Base-by-base conservation (phyloP, 2,329 filamentous ascomycete genomes). In the Thermomyces lanuginosus region DNA sequence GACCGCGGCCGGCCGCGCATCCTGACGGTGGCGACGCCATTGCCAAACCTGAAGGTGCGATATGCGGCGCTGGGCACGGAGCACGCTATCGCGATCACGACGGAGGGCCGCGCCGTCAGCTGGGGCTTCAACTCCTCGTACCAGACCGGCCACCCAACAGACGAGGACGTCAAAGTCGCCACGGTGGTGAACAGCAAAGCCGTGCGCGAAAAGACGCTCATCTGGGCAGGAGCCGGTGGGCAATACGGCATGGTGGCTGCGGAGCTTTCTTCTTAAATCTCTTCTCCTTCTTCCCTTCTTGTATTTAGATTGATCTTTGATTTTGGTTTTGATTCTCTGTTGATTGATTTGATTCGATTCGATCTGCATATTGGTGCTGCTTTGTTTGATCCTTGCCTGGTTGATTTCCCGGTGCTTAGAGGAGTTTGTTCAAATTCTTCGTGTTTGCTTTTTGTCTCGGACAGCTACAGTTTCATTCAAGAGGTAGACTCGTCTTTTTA, bases 171-270 rank as follows among this genome's bases (percentile, higher is more conserved):
- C 16, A 66, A 76, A 39, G 63, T 69, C 13, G 81, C 84, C 0
- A 89, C 77, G 0, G 44, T 75, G 25, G 79, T 93, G 30, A 78
- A 91, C 44, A 92, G 92, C 58, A 78, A 74, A 8, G 83, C 82
- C 21, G 69, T 89, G 15, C 66, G 72, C 16, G 79, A 70, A 21
- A 74, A 76, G 55, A 72, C 74, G 50, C 63, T 93, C 22, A 64
- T 72, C 17, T 81, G 66, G 54, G 79, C 78, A n/a, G 80, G 79
- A 22, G 76, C 76, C n/a, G 84, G 86, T 37, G 83, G 83, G 4
- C 84, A 93, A 46, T 93, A 35, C 17, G 32, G 32, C 17, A 35
- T 35, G 32, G 28, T 35, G 20, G 32, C 32, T 8, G 23, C 32
- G 14, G 14, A 15, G 7, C 7, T 15, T 6, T 8, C 16, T 31